Base-by-base conservation (phyloP, 352 stramenopile genomes). In the Globisporangium cederbergense region DNA sequence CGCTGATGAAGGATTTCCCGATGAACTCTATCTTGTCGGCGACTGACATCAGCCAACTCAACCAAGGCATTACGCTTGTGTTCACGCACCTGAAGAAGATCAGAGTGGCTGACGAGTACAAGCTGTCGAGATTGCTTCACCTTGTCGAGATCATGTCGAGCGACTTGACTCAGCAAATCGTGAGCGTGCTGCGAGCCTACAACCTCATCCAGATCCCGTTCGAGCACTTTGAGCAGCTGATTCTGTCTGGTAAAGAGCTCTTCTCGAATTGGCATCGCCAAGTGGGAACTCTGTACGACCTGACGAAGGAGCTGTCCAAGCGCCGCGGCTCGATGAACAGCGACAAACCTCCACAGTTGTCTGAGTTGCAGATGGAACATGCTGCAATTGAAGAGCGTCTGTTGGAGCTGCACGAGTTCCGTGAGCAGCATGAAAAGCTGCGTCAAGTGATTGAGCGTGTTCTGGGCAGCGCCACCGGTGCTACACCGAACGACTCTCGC, bases 1-100 rank as follows among this genome's bases (percentile, higher is more conserved):
- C 75, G 34, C 78, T 98, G 50, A 95, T 98, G 84, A 96, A 96
- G 58, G 93, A 97, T 40, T 97, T 98, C 61, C 93, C 91, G 32
- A 94, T 98, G 68, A 89, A 97, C 67, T 84, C 88, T 10, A 95
- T 98, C 60, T 71, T 98, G 50, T 93, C 89, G 10, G 89, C 92
- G 18, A 94, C 89, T 3, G 86, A 93, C 66, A 89, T 97, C 28
- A 81, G 63, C 49, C 88, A 97, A 66, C 78, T 96, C 0, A 91
- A 82, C 10, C 78, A 93, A 36, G 89, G 88, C 2, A 73, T 97
- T 11, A 83, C 79, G 1, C 61, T 86, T 20, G 83, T 97, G 22
- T 97, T 97, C 54, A 85, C 77, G 4, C 90, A 97, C 56, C 64
- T 97, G 40, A 97, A 97, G 72, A 96, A 97, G 65, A 93, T 97